phyloP scores from a whole-genome alignment of 192 early-diverging fungal genomes.

The Phycomyces nitens region DNA sequence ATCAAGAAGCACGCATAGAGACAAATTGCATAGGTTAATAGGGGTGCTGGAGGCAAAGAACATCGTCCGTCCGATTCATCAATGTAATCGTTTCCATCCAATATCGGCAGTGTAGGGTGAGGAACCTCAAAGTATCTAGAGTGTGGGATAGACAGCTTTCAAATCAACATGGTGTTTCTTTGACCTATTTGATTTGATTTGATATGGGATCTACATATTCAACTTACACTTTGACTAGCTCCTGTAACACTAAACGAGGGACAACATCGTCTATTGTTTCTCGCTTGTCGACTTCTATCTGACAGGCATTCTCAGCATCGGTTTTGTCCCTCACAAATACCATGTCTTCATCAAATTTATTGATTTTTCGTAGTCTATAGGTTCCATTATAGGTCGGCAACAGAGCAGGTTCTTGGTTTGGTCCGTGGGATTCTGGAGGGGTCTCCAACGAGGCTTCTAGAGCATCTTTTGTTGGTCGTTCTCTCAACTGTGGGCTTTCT shows the following conservation, averaged over 20 bases:
- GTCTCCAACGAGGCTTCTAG: background rate
- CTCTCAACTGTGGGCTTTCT: background rate
- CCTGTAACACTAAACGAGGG: conserved; percentile 7
- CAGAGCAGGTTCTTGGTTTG: background rate
- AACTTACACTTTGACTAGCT: conserved; percentile 14
- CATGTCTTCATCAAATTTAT: conserved; percentile 25
- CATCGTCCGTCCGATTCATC: conserved; percentile 13
- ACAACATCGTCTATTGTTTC: conserved; percentile 7
- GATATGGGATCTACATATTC: no score
- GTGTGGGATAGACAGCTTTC: no score
- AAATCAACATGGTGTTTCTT: no score
- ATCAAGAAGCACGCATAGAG: conserved; percentile 21
- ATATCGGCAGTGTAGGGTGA: conserved; percentile 16
- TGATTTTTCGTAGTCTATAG: conserved; percentile 20
- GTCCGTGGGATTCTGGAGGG: background rate
- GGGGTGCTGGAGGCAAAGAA: conserved; percentile 8
- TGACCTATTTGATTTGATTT: no score
- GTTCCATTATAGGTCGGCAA: background rate
- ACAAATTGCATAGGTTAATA: conserved; percentile 21
- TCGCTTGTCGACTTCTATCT: background rate
- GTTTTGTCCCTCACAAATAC: conserved; percentile 26
- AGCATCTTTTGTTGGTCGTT: no score
- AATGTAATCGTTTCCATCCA: conserved; percentile 22
- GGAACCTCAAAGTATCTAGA: conserved; percentile 21
- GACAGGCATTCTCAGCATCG: conserved; percentile 9